Base-by-base conservation (phyloP, 2,329 filamentous ascomycete genomes). In the Magnaporthiopsis incrustans region DNA sequence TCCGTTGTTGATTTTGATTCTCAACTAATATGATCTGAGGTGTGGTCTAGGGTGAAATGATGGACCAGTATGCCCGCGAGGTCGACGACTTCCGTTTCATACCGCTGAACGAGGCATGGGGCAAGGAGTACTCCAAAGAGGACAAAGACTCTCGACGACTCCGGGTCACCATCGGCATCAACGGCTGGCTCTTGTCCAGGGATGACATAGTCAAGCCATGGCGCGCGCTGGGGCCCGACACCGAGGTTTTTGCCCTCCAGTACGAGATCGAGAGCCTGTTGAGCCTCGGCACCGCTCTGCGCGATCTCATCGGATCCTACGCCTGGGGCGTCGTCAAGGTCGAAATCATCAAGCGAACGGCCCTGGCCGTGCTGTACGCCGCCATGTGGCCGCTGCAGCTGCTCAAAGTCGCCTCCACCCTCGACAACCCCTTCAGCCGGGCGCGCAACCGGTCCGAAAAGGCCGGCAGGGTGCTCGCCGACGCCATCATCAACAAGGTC, bases 51-150 rank as follows among this genome's bases (percentile, higher is more conserved):
- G 92, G 92, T 3, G 84, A 89, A 69, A 92, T 94, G 83, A 90
- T 96, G 82, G 91, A 96, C 70, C 84, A 88, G 65, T 97, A 97
- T 71, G 92, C 93, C 3, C 86, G 87, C 65, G 91, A 96, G 71
- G 91, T 97, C 1, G 87, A 95, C 67, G 93, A 97, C 73, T 87
- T 87, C 69, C 77, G 79, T 26, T 97, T 97, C 72, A 80, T 97
- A 1, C 92, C 92, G 0, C 83, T 96, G 22, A 81, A 83, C 35
- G 77, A 78, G 6, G 74, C 80, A 64, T 77, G 73, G 73, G 78
- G 78, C 7, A 64, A 69, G 11, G 70, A 69, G 2, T 72, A 71
- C 59, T 67, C 71, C 33, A 71, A 73, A 18, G 70, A 71, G 3
- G 69, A 73, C 33, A 69, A 73, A 15, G 70, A 77, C 33, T 70